Evolutionary conservation across 1,284 basidiomycete genomes (phyloP).

Genomic region (Agaricales sp.): DNA sequence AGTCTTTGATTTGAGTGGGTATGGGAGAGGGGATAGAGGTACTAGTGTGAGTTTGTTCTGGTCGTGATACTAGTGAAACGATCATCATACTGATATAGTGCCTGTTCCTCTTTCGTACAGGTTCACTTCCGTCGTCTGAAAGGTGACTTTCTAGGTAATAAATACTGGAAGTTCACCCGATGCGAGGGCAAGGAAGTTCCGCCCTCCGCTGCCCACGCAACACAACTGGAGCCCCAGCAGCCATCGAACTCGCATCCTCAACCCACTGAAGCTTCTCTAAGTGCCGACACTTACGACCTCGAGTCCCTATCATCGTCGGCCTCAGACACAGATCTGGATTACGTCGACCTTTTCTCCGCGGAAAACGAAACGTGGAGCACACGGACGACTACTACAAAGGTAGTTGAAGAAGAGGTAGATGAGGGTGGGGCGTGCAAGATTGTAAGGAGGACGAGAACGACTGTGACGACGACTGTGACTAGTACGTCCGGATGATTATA

Average conservation of each 20-base stretch:
- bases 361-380: too few species aligned
- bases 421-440: background rate
- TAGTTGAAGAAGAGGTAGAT: background rate
- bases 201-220: background rate
- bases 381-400: background rate
- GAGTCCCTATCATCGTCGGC: too few species aligned
- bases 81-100: too few species aligned
- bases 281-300: too few species aligned
- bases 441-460: background rate
- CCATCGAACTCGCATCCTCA: too few species aligned
- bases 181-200: background rate
- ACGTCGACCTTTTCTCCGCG: background rate
- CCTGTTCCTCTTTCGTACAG: too few species aligned
- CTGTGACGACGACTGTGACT: background rate
- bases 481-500: too few species aligned
- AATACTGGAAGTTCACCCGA: background rate
- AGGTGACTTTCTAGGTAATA: background rate
- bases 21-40: background rate
- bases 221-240: too few species aligned
- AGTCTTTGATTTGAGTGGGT: background rate
- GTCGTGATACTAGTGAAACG: too few species aligned
- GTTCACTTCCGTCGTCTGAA: background rate
- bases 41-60: background rate
- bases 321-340: too few species aligned
- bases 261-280: too few species aligned